These are phyloP conservation scores for Gossypium aridum DNA, from an alignment of 441 rosid species.

Conservation along the genomic window DNA sequence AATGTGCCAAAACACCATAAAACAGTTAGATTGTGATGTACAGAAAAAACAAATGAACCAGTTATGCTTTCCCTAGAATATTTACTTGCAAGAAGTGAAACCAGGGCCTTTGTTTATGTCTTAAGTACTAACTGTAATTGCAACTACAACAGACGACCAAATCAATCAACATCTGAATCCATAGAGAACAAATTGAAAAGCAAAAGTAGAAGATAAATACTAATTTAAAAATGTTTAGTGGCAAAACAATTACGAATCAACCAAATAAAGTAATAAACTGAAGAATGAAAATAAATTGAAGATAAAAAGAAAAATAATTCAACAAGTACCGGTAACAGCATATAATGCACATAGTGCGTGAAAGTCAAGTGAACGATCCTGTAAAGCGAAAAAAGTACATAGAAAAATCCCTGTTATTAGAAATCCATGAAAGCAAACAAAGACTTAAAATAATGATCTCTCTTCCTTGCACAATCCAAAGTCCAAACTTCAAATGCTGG, in stretches of 20 bases:
- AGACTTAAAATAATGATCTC: neutral
- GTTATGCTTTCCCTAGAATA: neutral
- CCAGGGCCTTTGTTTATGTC: neutral
- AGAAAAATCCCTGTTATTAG: neutral
- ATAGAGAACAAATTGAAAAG: neutral
- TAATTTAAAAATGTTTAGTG: neutral
- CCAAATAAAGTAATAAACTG: neutral
- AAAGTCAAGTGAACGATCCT: conserved; percentile 99
- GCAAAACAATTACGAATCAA: neutral
- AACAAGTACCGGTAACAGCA: conserved; percentile 84
- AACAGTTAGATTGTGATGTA: neutral
- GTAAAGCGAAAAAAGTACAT: conserved; percentile 23
- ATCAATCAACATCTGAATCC: neutral
- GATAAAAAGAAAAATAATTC: neutral
- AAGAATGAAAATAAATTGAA: neutral
- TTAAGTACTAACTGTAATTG: neutral
- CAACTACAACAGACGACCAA: neutral
- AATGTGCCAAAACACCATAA: neutral
- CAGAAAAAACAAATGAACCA: neutral
- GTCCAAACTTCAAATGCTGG: neutral
- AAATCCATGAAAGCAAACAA: neutral
- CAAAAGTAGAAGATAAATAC: neutral
- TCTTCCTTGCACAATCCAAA: neutral
- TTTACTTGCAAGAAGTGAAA: neutral
- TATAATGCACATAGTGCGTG: conserved; percentile 76